Conservation (phyloP, 768 basidiomycete genomes). For the Aureoboletus auriporus region DNA sequence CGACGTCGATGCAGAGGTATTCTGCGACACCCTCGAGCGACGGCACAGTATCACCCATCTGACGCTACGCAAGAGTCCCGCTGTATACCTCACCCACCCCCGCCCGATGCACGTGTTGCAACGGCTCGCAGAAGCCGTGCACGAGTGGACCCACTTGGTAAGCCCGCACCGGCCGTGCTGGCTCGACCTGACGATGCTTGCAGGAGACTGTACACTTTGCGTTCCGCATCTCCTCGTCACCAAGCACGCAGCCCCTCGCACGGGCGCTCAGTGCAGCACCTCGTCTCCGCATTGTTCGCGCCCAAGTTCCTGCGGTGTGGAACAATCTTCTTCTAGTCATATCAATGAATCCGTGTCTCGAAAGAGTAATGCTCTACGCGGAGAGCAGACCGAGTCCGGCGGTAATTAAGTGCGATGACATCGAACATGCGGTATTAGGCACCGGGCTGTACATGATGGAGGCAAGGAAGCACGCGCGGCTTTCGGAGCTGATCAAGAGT, state of each 20-base stretch:
- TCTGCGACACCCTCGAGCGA: constrained; percentile 39
- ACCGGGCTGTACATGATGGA: constrained; percentile 57
- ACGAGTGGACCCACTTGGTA: constrained; percentile 45
- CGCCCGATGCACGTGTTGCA: constrained; percentile 43
- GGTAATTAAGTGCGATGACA: constrained; percentile 13
- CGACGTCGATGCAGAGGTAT: constrained; percentile 29
- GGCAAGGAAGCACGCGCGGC: constrained; percentile 46
- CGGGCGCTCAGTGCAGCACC: constrained; percentile 38
- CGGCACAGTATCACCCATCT: constrained; percentile 41
- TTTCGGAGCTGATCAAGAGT: constrained; percentile 49
- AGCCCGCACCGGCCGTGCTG: constrained; percentile 17
- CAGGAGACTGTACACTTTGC: constrained; percentile 54
- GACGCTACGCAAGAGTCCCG: constrained; percentile 47
- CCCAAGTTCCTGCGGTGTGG: constrained; percentile 58
- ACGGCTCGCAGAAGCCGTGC: constrained; percentile 43
- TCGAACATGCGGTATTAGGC: constrained; percentile 36
- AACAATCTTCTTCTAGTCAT: constrained; percentile 49
- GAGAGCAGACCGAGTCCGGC: constrained; percentile 12
- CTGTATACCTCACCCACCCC: constrained; percentile 53
- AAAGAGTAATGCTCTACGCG: constrained; percentile 39
- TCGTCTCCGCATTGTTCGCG: constrained; percentile 45
- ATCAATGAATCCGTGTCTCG: constrained; percentile 44
- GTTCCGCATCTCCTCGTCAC: constrained; percentile 49
- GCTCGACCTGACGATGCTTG: constrained; percentile 2
- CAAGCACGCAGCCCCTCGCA: constrained; percentile 25